phyloP scores from a whole-genome alignment of 768 basidiomycete species.

The Amanita jacksonii region DNA sequence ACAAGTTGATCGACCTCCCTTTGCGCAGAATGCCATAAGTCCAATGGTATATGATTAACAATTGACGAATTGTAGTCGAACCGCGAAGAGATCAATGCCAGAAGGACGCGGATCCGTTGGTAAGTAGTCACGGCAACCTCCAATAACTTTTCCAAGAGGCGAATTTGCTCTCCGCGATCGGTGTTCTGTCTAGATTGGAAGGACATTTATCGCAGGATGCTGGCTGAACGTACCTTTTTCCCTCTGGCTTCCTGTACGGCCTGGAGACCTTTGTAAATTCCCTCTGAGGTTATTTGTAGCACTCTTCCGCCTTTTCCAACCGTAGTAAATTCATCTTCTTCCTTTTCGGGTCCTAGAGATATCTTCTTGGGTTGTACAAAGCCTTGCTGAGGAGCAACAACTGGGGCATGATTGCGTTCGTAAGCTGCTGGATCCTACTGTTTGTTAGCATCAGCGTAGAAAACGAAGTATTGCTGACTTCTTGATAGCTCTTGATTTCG shows the following conservation, averaged over 20 bases:
- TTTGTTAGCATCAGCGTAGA: constrained; percentile 3
- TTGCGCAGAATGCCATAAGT: constrained; percentile 84
- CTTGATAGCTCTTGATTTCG: constrained; percentile 70
- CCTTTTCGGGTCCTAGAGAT: constrained; percentile 33
- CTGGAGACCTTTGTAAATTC: constrained; percentile 88
- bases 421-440: constrained; percentile 82
- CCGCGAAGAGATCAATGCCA: constrained; percentile 87
- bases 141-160: constrained; percentile 78
- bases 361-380: constrained; percentile 27
- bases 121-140: constrained; percentile 83
- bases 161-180: constrained; percentile 90
- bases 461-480: constrained; percentile 34
- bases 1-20: constrained; percentile 85
- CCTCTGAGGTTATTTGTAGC: constrained; percentile 72
- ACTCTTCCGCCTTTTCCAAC: constrained; percentile 87
- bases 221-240: constrained; percentile 64
- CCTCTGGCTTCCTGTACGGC: constrained; percentile 90
- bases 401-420: constrained; percentile 58
- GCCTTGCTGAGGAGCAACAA: constrained; percentile 31
- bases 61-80: constrained; percentile 95
- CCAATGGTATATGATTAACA: constrained; percentile 82
- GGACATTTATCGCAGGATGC: constrained; percentile 1
- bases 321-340: constrained; percentile 71
- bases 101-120: constrained; percentile 87
- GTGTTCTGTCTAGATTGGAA: constrained; percentile 59